phyloP scores from a whole-genome alignment of 2,329 filamentous ascomycete genomes.

The Scedosporium boydii region DNA sequence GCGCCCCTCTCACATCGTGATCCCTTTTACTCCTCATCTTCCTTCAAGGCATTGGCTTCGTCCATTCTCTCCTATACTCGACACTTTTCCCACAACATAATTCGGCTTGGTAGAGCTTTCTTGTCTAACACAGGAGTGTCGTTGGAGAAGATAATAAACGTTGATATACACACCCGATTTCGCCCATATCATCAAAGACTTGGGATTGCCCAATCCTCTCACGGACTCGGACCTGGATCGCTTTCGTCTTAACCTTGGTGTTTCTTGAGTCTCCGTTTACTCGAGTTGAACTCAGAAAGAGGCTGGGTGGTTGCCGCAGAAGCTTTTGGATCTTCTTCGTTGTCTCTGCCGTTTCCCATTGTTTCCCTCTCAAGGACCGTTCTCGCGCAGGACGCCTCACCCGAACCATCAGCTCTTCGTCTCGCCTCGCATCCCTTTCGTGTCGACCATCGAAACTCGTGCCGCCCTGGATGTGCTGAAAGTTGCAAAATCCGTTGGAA shows the following conservation, averaged over 20 bases:
- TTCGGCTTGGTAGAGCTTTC: background rate
- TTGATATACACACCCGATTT: background rate
- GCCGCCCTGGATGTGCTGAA: background rate
- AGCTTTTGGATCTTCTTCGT: background rate
- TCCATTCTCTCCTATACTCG: background rate
- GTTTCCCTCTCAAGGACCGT: background rate
- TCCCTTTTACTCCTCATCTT: background rate
- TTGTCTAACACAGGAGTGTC: background rate
- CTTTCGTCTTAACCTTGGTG: background rate
- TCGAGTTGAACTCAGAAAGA: background rate
- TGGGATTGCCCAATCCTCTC: background rate
- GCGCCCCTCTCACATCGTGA: background rate
- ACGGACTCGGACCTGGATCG: background rate
- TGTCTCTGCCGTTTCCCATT: background rate
- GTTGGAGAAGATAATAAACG: background rate
- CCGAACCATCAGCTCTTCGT: background rate
- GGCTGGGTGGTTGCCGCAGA: background rate
- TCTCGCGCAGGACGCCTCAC: conserved; percentile 3
- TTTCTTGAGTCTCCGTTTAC: background rate
- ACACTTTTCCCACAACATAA: background rate
- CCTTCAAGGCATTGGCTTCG: background rate
- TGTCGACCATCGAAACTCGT: background rate
- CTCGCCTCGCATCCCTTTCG: background rate
- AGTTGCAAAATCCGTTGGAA: no score
- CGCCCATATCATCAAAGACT: background rate